Evolutionary conservation across 2,329 filamentous ascomycete species (phyloP), one percentile per base, ranked within the genome.

Genomic region (Trichoderma citrinoviride): DNA sequence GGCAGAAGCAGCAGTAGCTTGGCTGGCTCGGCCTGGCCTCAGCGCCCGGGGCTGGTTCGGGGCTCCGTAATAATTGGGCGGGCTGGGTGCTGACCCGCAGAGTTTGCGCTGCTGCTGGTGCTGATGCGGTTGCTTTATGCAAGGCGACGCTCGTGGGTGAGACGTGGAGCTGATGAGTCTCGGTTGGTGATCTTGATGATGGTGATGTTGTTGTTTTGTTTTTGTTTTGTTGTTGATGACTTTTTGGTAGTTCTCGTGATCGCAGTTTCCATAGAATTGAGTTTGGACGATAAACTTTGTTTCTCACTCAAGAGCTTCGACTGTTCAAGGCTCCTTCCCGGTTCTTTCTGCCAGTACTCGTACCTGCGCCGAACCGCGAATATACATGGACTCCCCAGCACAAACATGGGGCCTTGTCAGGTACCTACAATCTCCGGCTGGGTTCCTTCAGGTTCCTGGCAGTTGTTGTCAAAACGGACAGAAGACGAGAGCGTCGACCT

Each of bases 1-100:
- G n/a, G 17, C n/a, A n/a, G 40, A 2, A 43, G 17, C 7, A 43
- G 5, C 7, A 29, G 47, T 27, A 17, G 27, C 25, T 29, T 12
- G 47, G 17, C 27, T 50, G 56, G 57, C 40, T 23, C 49, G 56
- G 44, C 58, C 40, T 62, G 58, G 58, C 58, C 49, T 49, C 58
- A 54, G 58, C 58, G 58, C 49, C 47, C 41, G 56, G 49, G 56
- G 56, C 7, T 43, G 40, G 14, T 25, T 37, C 23, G 21, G 37
- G 44, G 23, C 29, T 52, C 57, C 33, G 37, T 40, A 37, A 12
- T 12, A 61, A 50, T 21, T 60, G 44, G 54, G 33, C 33, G 33
- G 44, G 41, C 40, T 44, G 33, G 10, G 12, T 37, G 33, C 21
- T 57, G 41, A 43, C 55, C 56, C 44, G 43, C 56, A 49, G 14